phyloP scores from a whole-genome alignment of 2,329 filamentous ascomycete species.

The Fusarium praegraminearum region DNA sequence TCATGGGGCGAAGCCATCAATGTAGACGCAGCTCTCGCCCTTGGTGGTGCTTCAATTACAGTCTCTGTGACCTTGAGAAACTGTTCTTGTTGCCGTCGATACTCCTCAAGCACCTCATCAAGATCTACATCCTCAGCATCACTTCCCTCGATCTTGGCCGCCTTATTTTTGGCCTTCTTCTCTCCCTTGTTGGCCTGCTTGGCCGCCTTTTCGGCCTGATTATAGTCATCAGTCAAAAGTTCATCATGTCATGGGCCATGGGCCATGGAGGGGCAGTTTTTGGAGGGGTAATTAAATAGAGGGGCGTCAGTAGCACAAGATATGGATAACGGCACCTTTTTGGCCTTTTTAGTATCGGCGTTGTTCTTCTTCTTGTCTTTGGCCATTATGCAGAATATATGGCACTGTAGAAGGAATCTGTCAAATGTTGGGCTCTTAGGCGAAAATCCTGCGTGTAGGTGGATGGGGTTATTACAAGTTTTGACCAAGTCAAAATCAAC shows the following conservation, averaged over 20 bases:
- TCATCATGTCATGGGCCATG: slow-evolving; percentile 22
- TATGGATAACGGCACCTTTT: slow-evolving; percentile 54
- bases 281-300: slow-evolving; percentile 40
- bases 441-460: slow-evolving; percentile 45
- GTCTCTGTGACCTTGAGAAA: slow-evolving; percentile 94
- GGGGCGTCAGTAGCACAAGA: slow-evolving; percentile 31
- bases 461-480: slow-evolving; percentile 38
- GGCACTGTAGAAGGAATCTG: slow-evolving; percentile 11
- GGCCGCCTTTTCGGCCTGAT: slow-evolving; percentile 70
- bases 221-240: slow-evolving; percentile 37
- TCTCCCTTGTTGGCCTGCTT: slow-evolving; percentile 93
- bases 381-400: slow-evolving; percentile 54
- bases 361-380: slow-evolving; percentile 65
- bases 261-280: slow-evolving; percentile 31
- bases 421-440: slow-evolving; percentile 22
- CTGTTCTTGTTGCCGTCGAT: slow-evolving; percentile 90
- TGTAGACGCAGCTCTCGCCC: slow-evolving; percentile 81
- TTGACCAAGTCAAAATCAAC: slow-evolving; percentile 48
- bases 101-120: slow-evolving; percentile 92
- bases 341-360: slow-evolving; percentile 63
- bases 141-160: slow-evolving; percentile 79
- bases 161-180: slow-evolving; percentile 81
- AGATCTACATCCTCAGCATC: slow-evolving; percentile 94
- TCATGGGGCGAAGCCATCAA: slow-evolving; percentile 88
- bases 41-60: slow-evolving; percentile 76